Evolutionary conservation across 164 flowering plant species (phyloP), one percentile per base, ranked within the genome.

Genomic region (Vitis rotundifolia): DNA sequence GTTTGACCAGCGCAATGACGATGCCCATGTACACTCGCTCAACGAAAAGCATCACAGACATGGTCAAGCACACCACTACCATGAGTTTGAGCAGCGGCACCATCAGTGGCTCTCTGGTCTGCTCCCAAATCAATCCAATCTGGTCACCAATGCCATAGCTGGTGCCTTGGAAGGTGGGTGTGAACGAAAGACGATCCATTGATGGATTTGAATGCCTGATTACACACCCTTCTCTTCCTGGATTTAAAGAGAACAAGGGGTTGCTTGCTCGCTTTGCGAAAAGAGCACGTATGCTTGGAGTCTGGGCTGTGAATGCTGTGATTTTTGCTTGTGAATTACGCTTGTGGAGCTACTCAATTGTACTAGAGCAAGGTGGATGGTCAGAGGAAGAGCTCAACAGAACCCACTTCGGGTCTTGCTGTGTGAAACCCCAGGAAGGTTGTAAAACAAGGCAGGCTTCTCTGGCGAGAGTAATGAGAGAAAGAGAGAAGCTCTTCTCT

Each of bases 21-120:
- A 86, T 16, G 1, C 83, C 83, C 86, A 86, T 86, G 69, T 84
- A 84, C 10, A 88, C 79, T 61, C 82, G 74, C 59, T 88, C 91
- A 0, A 81, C n/a, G 73, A 88, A 84, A 1, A 88, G 77, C 89
- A 86, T 86, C 1, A 77, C 9, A 0, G 89, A 83, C 88, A 88
- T 81, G 9, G 15, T 66, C 72, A 80, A 67, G 44, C 80, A 80
- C 50, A 73, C 28, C 15, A 10, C 28, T 68, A 80, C 80, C 48
- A 69, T 13, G 6, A 71, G 15, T 26, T 62, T 71, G 75, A 79
- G 16, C 1, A 61, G 8, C 11, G 79, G 82, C 29, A 76, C 77
- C 29, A 78, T 75, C 69, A 78, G 10, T 13, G 78, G 78, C 11
- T 54, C 73, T 15, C 26, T 68, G 9, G 71, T 26, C 22, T 72